Conservation (phyloP, 2,329 filamentous ascomycete genomes). For the Diatrype stigma region DNA sequence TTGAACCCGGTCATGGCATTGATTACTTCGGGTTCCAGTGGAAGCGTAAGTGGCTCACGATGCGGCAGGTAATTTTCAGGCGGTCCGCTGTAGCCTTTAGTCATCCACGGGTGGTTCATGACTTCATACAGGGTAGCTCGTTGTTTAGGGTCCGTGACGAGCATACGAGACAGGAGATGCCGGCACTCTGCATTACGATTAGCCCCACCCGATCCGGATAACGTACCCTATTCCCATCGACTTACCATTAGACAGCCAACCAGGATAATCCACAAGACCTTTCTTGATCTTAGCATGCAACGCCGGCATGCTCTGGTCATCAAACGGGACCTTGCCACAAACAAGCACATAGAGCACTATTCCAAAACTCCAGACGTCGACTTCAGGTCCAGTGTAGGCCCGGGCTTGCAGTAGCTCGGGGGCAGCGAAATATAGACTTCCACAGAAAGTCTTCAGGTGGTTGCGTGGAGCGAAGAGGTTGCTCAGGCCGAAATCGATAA, state of each 20-base stretch:
- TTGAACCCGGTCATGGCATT: conserved; percentile 97
- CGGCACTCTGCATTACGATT: conserved; percentile 70
- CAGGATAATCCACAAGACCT: conserved; percentile 90
- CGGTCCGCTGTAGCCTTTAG: conserved; percentile 79
- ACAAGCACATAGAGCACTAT: conserved; percentile 97
- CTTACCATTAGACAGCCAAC: conserved; percentile 84
- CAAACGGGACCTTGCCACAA: conserved; percentile 96
- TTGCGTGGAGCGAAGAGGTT: conserved; percentile 86
- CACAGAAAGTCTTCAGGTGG: conserved; percentile 94
- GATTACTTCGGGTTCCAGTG: conserved; percentile 78
- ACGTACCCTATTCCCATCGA: conserved; percentile 10
- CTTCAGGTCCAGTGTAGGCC: conserved; percentile 92
- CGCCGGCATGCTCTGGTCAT: conserved; percentile 98
- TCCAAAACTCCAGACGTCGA: conserved; percentile 98
- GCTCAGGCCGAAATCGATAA: conserved; percentile 97
- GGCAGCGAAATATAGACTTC: conserved; percentile 95
- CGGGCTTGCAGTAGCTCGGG: conserved; percentile 90
- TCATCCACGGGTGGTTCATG: conserved; percentile 93
- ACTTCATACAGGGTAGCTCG: conserved; percentile 87
- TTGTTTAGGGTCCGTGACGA: conserved; percentile 87
- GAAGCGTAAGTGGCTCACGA: conserved; percentile 80
- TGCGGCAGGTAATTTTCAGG: conserved; percentile 85
- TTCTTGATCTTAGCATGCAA: conserved; percentile 99
- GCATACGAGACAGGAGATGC: conserved; percentile 87
- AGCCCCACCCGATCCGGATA: conserved; percentile 20